Base-by-base conservation (phyloP, 192 early-diverging fungal genomes). In the Pecoramyces ruminantium region DNA sequence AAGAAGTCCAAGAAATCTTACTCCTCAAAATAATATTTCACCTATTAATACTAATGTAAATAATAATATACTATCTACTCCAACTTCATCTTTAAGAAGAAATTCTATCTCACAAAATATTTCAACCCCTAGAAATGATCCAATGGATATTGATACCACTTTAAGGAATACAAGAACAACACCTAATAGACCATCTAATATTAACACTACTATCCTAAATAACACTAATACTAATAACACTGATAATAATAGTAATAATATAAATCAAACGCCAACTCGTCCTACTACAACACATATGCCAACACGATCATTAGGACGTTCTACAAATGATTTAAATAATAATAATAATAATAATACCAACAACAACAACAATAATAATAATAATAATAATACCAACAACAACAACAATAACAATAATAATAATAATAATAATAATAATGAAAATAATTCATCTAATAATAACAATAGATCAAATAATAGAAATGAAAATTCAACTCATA, bases 401-500 rank as follows among this genome's bases (percentile, higher is more conserved):
- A 67, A 67, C n/a, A 21, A 18, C 9, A 67, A 67, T 67, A 67
- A 4, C n/a, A 67, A n/a, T n/a, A 67, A 25, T 67, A n/a, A 9
- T n/a, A n/a, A 67, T 67, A 21, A 16, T 4, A 5, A 2, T 21
- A 4, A 17, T 51, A 51, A 21, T 51, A 25, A 17, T 17, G 42
- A 51, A 51, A 13, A 51, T 4, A 21, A 3, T 67, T 21, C 18
- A n/a, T 4, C 25, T 11, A 2, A 11, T 9, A 25, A 67, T 67
- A n/a, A n/a, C n/a, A 25, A 5, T 21, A 67, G 51, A n/a, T 67
- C 51, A 3, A 21, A 16, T n/a, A 11, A 16, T 9, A 67, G 51
- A 67, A 67, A 18, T 25, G 51, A 67, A 67, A 67, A n/a, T 67
- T 5, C 82, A 11, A 84, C 84, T 9, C 84, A 87, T 92, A 88